Conservation (phyloP, 2,329 filamentous ascomycete genomes). For the Proliferodiscus dingleyae region DNA sequence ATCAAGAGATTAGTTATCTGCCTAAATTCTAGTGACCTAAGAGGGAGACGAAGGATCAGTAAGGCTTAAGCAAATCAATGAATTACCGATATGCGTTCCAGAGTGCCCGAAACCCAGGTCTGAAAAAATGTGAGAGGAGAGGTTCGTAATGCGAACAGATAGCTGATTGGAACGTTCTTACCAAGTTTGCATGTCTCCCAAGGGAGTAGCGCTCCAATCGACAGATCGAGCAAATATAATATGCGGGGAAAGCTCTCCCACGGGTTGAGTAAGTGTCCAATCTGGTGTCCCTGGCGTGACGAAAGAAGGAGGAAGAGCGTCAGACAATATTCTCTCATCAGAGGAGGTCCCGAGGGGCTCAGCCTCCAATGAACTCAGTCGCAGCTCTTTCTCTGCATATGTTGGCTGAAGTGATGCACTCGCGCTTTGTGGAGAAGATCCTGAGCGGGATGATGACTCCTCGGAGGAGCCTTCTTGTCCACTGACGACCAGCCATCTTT, state of each 20-base stretch:
- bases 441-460: neutral
- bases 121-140: too few species aligned
- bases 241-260: constrained; percentile 58
- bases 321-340: neutral
- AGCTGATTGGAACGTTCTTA: constrained; percentile 24
- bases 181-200: constrained; percentile 70
- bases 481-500: constrained; percentile 62
- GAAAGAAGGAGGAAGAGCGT: constrained; percentile 6
- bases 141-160: neutral
- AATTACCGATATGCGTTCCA: too few species aligned
- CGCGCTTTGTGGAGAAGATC: neutral
- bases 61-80: neutral
- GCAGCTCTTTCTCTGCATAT: too few species aligned
- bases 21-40: constrained; percentile 64
- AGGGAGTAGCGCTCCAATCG: constrained; percentile 67
- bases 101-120: too few species aligned
- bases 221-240: constrained; percentile 65
- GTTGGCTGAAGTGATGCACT: neutral
- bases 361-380: too few species aligned
- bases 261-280: constrained; percentile 67
- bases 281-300: constrained; percentile 34
- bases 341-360: too few species aligned
- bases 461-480: constrained; percentile 34
- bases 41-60: neutral
- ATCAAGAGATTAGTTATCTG: constrained; percentile 77